Evolutionary conservation across 192 early-diverging fungal genomes (phyloP), one percentile per base, ranked within the genome.

Genomic region (Radiomyces spectabilis): DNA sequence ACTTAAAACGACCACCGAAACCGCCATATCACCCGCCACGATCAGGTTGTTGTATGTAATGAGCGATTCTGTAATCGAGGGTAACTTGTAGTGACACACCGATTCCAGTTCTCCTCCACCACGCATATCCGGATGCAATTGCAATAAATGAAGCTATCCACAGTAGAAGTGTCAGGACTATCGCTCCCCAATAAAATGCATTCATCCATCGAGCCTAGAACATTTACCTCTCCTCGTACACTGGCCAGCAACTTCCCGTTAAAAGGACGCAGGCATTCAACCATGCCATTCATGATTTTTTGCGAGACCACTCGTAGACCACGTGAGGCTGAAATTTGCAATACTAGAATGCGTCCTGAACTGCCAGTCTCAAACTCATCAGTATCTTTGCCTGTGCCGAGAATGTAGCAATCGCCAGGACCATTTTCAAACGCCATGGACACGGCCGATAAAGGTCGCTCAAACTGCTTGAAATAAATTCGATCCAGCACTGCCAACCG

Each of bases 21-120:
- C 75, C 68, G 93, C 79, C 37, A 95, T 41, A 63, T 98, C 95
- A 6, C 86, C 93, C 2, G 91, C 84, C 2, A 85, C 55, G 32
- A 98, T 69, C 21, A 80, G 74, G 53, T 93, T 80, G 26, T 84
- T 85, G 18, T 62, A 65, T 0, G 72, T 72, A 0, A 83, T 71
- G 18, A 94, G 16, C 5, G 69, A 73, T 5, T 87, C 52, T 4
- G 82, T 63, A 5, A 87, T 43, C 5, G 85, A 83, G 47, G 85
- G 74, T 15, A 85, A 76, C 37, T 70, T 75, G 30, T 60, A 52
- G 0, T 29, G 42, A 30, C 61, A 69, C 25, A 55, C 21, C 0
- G 18, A 30, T n/a, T 51, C 53, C 4, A 66, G 47, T 2, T 7
- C 10, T 1, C 49, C 25, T 22, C 41, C 44, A 8, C 52, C 57